Conservation (phyloP, 495 filamentous ascomycete genomes). For the Cryomyces minteri region DNA sequence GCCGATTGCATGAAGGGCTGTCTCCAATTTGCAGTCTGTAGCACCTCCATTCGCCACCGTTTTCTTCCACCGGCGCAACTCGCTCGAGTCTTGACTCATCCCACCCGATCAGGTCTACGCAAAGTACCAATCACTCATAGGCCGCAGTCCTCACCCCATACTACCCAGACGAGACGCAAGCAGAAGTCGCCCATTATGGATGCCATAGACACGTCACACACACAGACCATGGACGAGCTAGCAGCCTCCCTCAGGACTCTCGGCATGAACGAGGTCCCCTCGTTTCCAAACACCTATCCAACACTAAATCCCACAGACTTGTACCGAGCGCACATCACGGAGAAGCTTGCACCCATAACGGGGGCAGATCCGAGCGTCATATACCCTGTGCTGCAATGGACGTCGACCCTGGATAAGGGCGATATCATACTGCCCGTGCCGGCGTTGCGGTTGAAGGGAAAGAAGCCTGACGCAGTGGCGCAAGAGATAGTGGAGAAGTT, state of each 20-base stretch:
- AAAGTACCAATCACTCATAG: too few species aligned
- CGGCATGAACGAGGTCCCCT: conserved; percentile 7
- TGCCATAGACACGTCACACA: too few species aligned
- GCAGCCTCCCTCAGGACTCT: conserved; percentile 8
- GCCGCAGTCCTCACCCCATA: too few species aligned
- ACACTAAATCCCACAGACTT: conserved; percentile 71
- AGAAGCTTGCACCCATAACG: conserved; percentile 50
- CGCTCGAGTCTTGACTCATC: too few species aligned
- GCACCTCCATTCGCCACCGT: too few species aligned
- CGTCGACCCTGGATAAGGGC: conserved; percentile 70
- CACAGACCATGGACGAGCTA: conserved; percentile 4
- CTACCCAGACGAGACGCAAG: too few species aligned
- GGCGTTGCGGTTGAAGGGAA: conserved; percentile 61
- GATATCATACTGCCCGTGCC: conserved; percentile 70
- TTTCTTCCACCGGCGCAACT: too few species aligned
- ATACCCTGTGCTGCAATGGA: conserved; percentile 65
- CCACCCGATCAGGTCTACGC: too few species aligned
- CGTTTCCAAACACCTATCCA: conserved; percentile 26
- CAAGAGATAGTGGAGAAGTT: conserved; percentile 54
- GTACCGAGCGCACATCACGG: conserved; percentile 68
- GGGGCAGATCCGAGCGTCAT: conserved; percentile 59
- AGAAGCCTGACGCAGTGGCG: conserved; percentile 56
- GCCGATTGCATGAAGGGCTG: too few species aligned
- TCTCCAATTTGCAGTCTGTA: too few species aligned
- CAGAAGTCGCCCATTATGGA: too few species aligned